Conservation (phyloP, 2,329 filamentous ascomycete species). For the Didymella exigua region DNA sequence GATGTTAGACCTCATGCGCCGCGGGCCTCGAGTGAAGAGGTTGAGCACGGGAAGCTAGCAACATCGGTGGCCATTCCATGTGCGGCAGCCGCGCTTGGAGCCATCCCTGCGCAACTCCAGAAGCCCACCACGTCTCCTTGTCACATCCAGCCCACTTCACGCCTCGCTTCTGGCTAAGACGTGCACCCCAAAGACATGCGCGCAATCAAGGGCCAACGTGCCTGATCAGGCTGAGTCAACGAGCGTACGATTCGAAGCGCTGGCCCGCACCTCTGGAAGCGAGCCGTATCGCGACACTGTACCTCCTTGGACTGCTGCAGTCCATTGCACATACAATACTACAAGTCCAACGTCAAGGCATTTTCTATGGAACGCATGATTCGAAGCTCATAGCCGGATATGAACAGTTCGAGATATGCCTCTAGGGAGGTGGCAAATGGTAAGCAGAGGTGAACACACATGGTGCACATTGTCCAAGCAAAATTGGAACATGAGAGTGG, state of each 20-base stretch:
- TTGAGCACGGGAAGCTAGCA: conserved; percentile 33
- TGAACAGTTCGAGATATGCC: not conserved
- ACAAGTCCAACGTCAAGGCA: not conserved
- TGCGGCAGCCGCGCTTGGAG: conserved; percentile 25
- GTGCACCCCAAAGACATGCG: not conserved
- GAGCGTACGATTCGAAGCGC: conserved; percentile 8
- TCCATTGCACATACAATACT: not conserved
- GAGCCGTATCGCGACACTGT: conserved; percentile 6
- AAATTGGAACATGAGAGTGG: not conserved
- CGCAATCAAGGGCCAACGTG: not conserved
- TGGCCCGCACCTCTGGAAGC: conserved; percentile 19
- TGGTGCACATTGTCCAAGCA: not conserved
- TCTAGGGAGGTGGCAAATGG: not conserved
- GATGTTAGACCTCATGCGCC: conserved; percentile 35
- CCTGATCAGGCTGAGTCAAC: conserved; percentile 10
- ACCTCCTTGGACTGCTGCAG: not conserved
- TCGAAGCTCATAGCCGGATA: not conserved
- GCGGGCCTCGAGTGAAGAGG: conserved; percentile 26
- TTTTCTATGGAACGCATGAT: not conserved
- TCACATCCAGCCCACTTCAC: conserved; percentile 15
- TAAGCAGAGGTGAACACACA: not conserved
- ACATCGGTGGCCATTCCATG: conserved; percentile 21
- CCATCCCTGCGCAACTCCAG: conserved; percentile 22
- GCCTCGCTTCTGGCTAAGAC: conserved; percentile 2
- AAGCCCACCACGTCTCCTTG: conserved; percentile 5